Base-by-base conservation (phyloP, 345 rosid species). In the Gossypium bickii region DNA sequence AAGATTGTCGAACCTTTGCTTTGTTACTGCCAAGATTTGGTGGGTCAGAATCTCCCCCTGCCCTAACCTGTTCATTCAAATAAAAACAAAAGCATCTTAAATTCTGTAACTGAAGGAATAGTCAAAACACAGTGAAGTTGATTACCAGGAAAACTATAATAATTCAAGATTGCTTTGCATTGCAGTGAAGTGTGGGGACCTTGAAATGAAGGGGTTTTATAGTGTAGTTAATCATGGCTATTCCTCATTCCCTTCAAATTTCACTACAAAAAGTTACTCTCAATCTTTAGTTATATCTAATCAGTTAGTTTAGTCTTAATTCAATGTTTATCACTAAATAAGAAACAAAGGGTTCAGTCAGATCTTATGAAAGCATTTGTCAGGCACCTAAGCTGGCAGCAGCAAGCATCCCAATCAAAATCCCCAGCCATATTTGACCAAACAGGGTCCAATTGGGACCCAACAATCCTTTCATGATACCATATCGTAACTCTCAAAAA, bases 211-310 rank as follows among this genome's bases (percentile, higher is more conserved):
- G 48, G 24, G 3, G 41, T 2, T 63, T 38, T 38, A 12, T 3
- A 34, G 22, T 38, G 48, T 17, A 2, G 49, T 41, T 41, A 41
- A 64, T 64, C 25, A 64, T 64, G 69, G 18, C 2, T 4, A 64
- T 64, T 17, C 49, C 43, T 64, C 25, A 64, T 41, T n/a, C 13
- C 25, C 49, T 64, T 41, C 24, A 41, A 64, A 41, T 64, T 64
- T n/a, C 69, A 20, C n/a, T 25, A 45, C 11, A 17, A 9, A 15
- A 9, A 12, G 44, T 25, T 9, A 55, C 9, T 9, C 22, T 3
- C 67, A 63, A 34, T 63, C 13, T 63, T 62, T 62, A 62, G 45
- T 62, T 62, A 16, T 62, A 44, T 62, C 45, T 62, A 29, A 62
- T 15, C 67, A 62, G 4, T 34, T 62, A 2, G 67, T 20, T 62